Conservation (phyloP, 2,329 filamentous ascomycete species). For the Sordariomycetes sp. region DNA sequence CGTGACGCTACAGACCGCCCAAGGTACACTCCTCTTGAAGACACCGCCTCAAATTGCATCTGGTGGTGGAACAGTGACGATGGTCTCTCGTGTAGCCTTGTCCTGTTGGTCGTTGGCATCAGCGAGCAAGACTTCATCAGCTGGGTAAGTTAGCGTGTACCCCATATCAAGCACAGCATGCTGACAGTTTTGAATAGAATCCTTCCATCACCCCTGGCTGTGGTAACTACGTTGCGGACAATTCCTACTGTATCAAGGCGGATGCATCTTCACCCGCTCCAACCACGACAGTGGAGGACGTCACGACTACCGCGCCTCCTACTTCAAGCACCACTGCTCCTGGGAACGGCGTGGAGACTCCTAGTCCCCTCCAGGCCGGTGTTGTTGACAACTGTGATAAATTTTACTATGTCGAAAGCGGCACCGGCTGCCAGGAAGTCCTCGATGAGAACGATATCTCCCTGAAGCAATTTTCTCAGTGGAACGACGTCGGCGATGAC, state of each 20-base stretch:
- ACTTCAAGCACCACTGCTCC: constrained; percentile 8
- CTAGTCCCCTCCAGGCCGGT: constrained; percentile 14
- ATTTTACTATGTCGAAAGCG: constrained; percentile 12
- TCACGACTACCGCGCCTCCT: background rate
- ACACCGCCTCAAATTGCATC: background rate
- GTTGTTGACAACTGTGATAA: constrained; percentile 13
- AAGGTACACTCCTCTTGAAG: too few relatives aligned
- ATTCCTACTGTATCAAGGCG: constrained; percentile 4
- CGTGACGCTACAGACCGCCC: too few relatives aligned
- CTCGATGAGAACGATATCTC: constrained; percentile 9
- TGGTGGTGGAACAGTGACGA: constrained; percentile 4
- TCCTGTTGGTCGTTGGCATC: background rate
- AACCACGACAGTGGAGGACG: constrained; percentile 8
- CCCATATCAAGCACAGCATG: background rate
- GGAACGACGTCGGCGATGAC: constrained; percentile 3
- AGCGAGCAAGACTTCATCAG: background rate
- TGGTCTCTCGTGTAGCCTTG: background rate
- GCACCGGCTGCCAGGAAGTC: constrained; percentile 13
- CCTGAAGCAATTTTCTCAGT: constrained; percentile 9
- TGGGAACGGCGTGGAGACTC: constrained; percentile 12
- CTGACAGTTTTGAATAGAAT: background rate
- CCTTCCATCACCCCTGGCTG: constrained; percentile 1
- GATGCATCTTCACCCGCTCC: constrained; percentile 11
- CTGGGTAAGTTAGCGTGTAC: constrained; percentile 3
- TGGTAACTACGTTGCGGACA: constrained; percentile 1